phyloP scores from a whole-genome alignment of 2,329 filamentous ascomycete genomes.

The Aspergillus flavus region DNA sequence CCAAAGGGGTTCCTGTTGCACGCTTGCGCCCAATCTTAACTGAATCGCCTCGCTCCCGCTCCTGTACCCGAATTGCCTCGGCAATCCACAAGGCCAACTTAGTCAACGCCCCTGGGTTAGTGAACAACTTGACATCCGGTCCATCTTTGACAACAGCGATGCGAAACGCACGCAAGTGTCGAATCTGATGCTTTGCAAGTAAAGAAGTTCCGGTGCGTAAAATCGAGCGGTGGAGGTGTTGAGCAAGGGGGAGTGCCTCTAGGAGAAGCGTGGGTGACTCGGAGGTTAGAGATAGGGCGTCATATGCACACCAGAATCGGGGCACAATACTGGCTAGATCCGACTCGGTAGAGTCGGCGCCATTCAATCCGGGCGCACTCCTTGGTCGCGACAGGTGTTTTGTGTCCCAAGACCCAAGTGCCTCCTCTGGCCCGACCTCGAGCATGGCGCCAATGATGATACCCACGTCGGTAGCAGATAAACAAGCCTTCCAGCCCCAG shows the following conservation, averaged over 20 bases:
- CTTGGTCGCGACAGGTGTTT: conserved; percentile 29
- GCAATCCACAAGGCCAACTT: conserved; percentile 94
- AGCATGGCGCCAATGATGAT: conserved; percentile 89
- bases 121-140: conserved; percentile 87
- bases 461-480: conserved; percentile 92
- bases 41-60: conserved; percentile 76
- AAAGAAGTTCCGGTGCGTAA: conserved; percentile 88
- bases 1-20: conserved; percentile 72
- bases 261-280: conserved; percentile 60
- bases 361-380: conserved; percentile 22
- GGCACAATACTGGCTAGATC: conserved; percentile 39
- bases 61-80: conserved; percentile 87
- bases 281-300: conserved; percentile 54
- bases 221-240: conserved; percentile 88
- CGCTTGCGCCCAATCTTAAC: conserved; percentile 50
- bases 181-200: conserved; percentile 91
- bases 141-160: conserved; percentile 96
- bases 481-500: conserved; percentile 95
- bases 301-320: conserved; percentile 63
- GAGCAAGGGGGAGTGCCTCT: conserved; percentile 77
- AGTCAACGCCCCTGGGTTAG: conserved; percentile 86
- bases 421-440: conserved; percentile 69
- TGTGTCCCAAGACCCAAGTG: conserved; percentile 36
- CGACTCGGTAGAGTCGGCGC: conserved; percentile 23
- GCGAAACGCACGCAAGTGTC: conserved; percentile 86